Evolutionary conservation across 805 yeast genomes (phyloP), one percentile per base, ranked within the genome.

Genomic region (Ogataea parapolymorpha): DNA sequence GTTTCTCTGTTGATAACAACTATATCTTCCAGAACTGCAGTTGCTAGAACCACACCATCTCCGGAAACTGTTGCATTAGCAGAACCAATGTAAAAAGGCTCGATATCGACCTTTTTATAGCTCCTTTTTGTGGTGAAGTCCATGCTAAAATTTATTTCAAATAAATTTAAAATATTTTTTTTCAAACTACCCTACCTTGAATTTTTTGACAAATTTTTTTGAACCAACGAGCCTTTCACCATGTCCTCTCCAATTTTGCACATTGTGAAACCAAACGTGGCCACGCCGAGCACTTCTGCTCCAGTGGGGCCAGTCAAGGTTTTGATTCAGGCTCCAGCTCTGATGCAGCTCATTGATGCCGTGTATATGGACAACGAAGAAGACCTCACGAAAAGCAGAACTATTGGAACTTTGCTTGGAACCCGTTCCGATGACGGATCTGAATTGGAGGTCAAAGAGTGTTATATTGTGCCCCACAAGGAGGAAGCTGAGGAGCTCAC

Each of bases 31-130:
- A 82, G 70, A 14, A 83, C 74, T 1, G 96, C 84, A 1, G 96
- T 83, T 7, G 95, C 96, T 41, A 90, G 60, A 1, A 83, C 53
- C 4, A 68, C 53, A 6, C 82, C 87, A 50, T 80, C 82, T 11
- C 62, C 65, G 2, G 89, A 77, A 9, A 87, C 58, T 0, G 87
- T 69, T 2, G 88, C 93, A 22, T 82, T 70, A 2, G 93, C 77
- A 5, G 93, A 87, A 20, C 97, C 96, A 12, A 86, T 77, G 59
- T 87, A 93, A 53, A 90, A 81, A 12, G 99, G 98, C 38, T 78
- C 80, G 29, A 91, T 71, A 40, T 77, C 74, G 9, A 53, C 54
- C 46, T 71, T 66, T 41, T 61, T 65, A 33, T 58, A 62, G 41
- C 62, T 59, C 45, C 62, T 53, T 34, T 61, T 58, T 4, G 57